phyloP scores from a whole-genome alignment of 768 basidiomycete species.

The Xerocomellus dryophilus region DNA sequence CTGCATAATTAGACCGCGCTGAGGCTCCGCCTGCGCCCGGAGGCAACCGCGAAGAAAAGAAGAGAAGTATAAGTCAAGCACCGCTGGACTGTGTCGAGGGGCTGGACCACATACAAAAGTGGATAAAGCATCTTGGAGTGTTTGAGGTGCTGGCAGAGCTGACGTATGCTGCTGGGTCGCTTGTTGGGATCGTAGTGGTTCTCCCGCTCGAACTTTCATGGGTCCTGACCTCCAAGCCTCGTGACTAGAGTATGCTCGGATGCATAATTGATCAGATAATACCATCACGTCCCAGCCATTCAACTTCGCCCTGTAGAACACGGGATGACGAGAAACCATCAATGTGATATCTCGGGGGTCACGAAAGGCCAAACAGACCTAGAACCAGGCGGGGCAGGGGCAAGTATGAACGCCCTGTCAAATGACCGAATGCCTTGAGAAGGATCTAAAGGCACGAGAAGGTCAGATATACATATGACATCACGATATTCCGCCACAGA shows the following conservation, averaged over 20 bases:
- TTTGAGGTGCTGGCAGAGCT: conserved; percentile 35
- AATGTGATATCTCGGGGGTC: not conserved
- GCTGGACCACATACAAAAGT: conserved; percentile 50
- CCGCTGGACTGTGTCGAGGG: conserved; percentile 6
- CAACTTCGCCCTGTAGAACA: conserved; percentile 57
- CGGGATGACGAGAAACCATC: conserved; percentile 10
- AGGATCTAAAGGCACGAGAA: conserved; percentile 45
- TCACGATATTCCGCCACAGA: conserved; percentile 9
- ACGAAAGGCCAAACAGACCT: conserved; percentile 51
- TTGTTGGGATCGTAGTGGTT: conserved; percentile 21
- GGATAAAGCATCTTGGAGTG: conserved; percentile 50
- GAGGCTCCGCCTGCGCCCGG: conserved; percentile 56
- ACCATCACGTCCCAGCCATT: conserved; percentile 90
- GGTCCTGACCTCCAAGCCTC: conserved; percentile 78
- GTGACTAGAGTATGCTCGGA: conserved; percentile 81
- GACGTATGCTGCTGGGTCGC: conserved; percentile 19
- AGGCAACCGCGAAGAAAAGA: conserved; percentile 12
- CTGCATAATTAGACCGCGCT: conserved; percentile 68
- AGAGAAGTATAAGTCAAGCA: conserved; percentile 8
- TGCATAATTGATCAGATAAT: conserved; percentile 81
- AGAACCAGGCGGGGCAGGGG: conserved; percentile 77
- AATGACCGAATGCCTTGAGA: conserved; percentile 85
- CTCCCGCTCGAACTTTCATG: conserved; percentile 64
- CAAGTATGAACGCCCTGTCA: conserved; percentile 86
- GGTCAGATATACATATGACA: conserved; percentile 20